phyloP scores from a whole-genome alignment of 2,329 filamentous ascomycete genomes.

The Arthrobotrys iridis region DNA sequence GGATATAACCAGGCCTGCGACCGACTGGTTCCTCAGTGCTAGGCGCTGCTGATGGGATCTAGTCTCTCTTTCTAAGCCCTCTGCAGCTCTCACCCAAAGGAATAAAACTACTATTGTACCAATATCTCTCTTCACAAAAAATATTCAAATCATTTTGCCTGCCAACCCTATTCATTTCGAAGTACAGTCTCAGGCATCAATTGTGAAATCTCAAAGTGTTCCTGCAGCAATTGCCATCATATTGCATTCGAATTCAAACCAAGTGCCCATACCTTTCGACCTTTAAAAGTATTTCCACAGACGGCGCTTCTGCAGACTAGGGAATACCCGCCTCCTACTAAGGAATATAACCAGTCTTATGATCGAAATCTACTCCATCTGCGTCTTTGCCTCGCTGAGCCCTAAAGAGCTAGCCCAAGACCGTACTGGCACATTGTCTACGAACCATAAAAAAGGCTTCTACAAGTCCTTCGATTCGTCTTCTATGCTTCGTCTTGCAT shows the following conservation, averaged over 20 bases:
- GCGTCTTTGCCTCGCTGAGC: slow-evolving; percentile 12
- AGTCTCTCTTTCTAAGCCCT: background rate
- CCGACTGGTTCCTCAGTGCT: slow-evolving; percentile 7
- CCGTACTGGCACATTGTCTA: slow-evolving; percentile 12
- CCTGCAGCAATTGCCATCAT: slow-evolving; percentile 35
- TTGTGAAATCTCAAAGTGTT: slow-evolving; percentile 23
- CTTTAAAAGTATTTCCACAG: slow-evolving; percentile 23
- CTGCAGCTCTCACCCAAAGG: background rate
- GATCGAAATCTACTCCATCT: slow-evolving; percentile 16
- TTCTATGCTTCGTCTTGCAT: slow-evolving; percentile 28
- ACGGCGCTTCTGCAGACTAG: slow-evolving; percentile 20
- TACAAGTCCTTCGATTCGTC: slow-evolving; percentile 35
- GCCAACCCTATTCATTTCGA: background rate
- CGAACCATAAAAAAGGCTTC: slow-evolving; percentile 18
- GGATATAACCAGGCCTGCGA: slow-evolving; percentile 23
- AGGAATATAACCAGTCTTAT: slow-evolving; percentile 16
- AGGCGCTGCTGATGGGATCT: slow-evolving; percentile 18
- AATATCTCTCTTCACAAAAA: background rate
- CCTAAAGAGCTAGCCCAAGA: slow-evolving; percentile 18
- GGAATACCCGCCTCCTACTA: slow-evolving; percentile 17
- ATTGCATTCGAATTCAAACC: slow-evolving; percentile 3
- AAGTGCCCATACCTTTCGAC: slow-evolving; percentile 5
- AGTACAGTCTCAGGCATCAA: background rate
- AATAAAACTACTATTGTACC: background rate
- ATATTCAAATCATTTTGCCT: background rate